Percentiles rank a stretch among this genome's conserved stretches.
Conservation (phyloP, 2,329 filamentous ascomycete genomes). For the Teratosphaeria gauchensis region DNA sequence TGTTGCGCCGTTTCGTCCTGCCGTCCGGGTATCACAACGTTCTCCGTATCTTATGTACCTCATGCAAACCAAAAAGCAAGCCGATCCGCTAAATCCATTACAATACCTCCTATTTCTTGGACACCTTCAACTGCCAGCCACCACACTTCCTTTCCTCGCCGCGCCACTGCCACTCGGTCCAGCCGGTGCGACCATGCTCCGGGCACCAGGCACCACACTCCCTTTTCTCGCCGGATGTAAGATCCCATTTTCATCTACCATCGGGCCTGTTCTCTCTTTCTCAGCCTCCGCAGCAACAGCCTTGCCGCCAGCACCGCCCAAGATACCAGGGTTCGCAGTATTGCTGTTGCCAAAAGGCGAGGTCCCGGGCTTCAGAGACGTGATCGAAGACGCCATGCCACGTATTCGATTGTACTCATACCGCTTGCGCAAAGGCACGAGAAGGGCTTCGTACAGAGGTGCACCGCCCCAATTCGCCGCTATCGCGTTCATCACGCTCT, state of each 20-base stretch:
- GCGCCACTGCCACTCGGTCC: background rate
- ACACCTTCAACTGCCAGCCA: background rate
- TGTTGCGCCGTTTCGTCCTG: background rate
- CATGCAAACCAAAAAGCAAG: background rate
- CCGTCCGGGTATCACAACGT: background rate
- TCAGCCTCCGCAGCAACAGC: background rate
- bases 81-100: background rate
- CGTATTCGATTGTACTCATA: slow-evolving; percentile 56
- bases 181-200: slow-evolving; percentile 11
- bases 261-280: slow-evolving; percentile 1
- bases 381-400: slow-evolving; percentile 37
- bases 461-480: slow-evolving; percentile 62
- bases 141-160: background rate
- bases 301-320: background rate
- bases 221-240: slow-evolving; percentile 9
- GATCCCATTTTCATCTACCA: slow-evolving; percentile 7
- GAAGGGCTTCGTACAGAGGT: slow-evolving; percentile 59
- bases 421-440: slow-evolving; percentile 42
- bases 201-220: slow-evolving; percentile 12
- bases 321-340: background rate
- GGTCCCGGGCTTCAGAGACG: background rate
- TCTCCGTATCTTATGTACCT: background rate
- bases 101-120: background rate
- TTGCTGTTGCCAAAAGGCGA: background rate
- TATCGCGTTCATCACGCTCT: slow-evolving; percentile 71